Evolutionary conservation across 192 early-diverging fungal genomes (phyloP).

Genomic region (Coemansia sp.): DNA sequence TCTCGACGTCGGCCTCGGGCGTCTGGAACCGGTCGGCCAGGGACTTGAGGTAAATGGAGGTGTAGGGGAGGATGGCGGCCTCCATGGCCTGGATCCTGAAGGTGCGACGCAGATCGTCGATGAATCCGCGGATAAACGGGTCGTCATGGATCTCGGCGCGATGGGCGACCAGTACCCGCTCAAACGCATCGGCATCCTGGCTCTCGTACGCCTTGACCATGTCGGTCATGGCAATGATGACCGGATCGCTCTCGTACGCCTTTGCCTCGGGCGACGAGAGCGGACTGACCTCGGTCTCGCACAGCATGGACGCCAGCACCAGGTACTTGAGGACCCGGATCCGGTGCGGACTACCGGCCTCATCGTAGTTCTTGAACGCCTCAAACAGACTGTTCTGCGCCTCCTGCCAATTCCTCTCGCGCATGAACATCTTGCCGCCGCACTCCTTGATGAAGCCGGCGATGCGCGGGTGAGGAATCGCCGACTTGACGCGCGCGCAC

Average conservation of each 20-base stretch:
- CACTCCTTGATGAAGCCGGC: conserved; percentile 97
- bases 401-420: conserved; percentile 86
- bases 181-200: conserved; percentile 86
- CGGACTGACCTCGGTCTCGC: conserved; percentile 92
- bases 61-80: conserved; percentile 86
- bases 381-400: conserved; percentile 96
- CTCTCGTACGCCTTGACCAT: conserved; percentile 89
- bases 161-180: conserved; percentile 76
- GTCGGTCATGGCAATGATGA: conserved; percentile 92
- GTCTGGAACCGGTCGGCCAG: conserved; percentile 84
- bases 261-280: conserved; percentile 98
- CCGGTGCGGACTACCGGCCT: conserved; percentile 90
- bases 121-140: conserved; percentile 85
- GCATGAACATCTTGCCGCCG: conserved; percentile 98
- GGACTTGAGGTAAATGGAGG: conserved; percentile 81
- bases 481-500: conserved; percentile 84
- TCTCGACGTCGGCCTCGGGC: conserved; percentile 74
- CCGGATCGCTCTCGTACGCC: conserved; percentile 90
- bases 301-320: conserved; percentile 95
- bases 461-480: conserved; percentile 93
- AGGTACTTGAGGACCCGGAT: conserved; percentile 94
- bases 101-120: conserved; percentile 89
- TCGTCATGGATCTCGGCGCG: conserved; percentile 80
- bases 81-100: conserved; percentile 91
- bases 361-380: conserved; percentile 97